Conservation (phyloP, 306 rosid genomes). For the Trichosanthes truncata region DNA sequence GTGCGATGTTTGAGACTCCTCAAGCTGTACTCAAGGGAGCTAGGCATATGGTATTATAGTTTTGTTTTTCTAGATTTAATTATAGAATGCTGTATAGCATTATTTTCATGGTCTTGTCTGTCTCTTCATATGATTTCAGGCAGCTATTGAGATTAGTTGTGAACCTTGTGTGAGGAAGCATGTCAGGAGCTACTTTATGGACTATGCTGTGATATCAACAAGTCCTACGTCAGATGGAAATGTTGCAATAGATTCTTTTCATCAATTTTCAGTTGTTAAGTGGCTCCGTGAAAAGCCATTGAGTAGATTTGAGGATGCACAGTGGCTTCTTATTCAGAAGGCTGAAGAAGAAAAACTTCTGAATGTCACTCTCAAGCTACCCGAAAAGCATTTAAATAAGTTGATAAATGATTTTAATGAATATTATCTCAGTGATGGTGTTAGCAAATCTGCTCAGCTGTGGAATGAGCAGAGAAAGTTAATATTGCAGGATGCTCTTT, state of each 20-base stretch:
- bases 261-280: conserved; percentile 77
- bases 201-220: conserved; percentile 73
- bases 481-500: conserved; percentile 81
- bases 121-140: conserved; percentile 36
- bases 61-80: neutral
- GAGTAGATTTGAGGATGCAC: conserved; percentile 75
- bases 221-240: conserved; percentile 78
- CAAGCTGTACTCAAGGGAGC: conserved; percentile 92
- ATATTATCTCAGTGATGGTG: conserved; percentile 90
- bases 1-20: conserved; percentile 78
- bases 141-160: conserved; percentile 96
- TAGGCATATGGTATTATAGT: conserved; percentile 69
- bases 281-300: conserved; percentile 93
- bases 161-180: conserved; percentile 92
- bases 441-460: conserved; percentile 90
- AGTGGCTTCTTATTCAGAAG: conserved; percentile 95
- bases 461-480: conserved; percentile 98
- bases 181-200: conserved; percentile 83
- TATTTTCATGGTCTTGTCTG: neutral
- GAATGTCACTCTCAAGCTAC: conserved; percentile 81
- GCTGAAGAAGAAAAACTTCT: conserved; percentile 94
- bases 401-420: conserved; percentile 71
- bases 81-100: neutral
- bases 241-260: conserved; percentile 69
- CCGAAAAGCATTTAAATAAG: conserved; percentile 61